Evolutionary conservation across 345 rosid genomes (phyloP), one percentile per base, ranked within the genome.

Genomic region (Carallia brachiata): DNA sequence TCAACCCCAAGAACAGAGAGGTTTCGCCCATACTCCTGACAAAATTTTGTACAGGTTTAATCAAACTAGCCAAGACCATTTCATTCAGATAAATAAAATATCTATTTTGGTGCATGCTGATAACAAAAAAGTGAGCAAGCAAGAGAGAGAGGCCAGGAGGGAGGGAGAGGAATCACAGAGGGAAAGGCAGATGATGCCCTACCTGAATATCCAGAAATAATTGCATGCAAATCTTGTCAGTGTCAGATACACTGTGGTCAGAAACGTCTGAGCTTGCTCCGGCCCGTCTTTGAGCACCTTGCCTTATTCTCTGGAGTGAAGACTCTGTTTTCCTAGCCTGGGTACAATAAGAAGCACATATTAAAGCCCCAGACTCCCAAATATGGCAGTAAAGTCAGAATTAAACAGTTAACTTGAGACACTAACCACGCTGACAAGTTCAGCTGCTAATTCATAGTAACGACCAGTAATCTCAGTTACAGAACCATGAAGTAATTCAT

Each of bases 141-240:
- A 56, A 12, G 27, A 1, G 31, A 56, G 6, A 0, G 60, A 56
- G 17, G 16, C 16, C 50, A 0, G 17, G 61, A 3, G 59, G 23
- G 5, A 5, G 16, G 2, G 34, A 53, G 40, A 63, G 17, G 4
- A 32, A 19, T 56, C 0, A 39, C 7, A 31, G 9, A 73, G 28
- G n/a, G 36, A 37, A 48, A 31, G 4, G 61, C 23, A 31, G 62
- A 59, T 19, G 34, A 16, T 65, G 28, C 37, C 70, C 60, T 73
- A 89, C 99, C 99, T 96, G 98, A 77, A 89, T 85, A 80, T 96
- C 99, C 56, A 96, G 91, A 84, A 96, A 96, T 71, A 92, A 75
- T 69, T 96, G 99, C 97, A 87, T 86, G 66, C 98, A 89, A 71
- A 92, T 85, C 82, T 96, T 96, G 82, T 92, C 98, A 8, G 94